Conservation (phyloP, 1,284 basidiomycete genomes). For the Austropuccinia psidii region DNA sequence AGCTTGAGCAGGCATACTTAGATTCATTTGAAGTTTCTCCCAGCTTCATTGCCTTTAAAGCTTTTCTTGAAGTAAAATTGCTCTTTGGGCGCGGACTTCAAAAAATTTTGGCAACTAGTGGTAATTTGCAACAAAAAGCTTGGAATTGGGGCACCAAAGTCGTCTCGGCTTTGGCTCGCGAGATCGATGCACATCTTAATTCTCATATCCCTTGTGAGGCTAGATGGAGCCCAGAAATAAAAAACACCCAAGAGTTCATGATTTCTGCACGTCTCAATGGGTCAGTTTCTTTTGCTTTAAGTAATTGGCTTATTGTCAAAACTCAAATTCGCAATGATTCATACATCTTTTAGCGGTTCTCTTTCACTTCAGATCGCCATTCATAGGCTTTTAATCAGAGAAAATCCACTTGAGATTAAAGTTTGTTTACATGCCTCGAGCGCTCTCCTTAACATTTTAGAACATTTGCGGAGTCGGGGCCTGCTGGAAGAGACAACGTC, state of each 20-base stretch:
- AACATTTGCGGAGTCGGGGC: conserved; percentile 15
- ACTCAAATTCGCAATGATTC: too few relatives aligned
- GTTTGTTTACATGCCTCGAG: not conserved
- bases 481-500: not conserved
- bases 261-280: not conserved
- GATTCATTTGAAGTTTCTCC: not conserved
- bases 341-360: too few relatives aligned
- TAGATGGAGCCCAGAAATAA: not conserved
- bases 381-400: not conserved
- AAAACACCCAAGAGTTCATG: not conserved
- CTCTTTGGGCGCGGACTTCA: not conserved
- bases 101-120: not conserved
- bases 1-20: not conserved
- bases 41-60: too few relatives aligned
- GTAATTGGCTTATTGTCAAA: too few relatives aligned
- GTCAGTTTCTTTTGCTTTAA: too few relatives aligned
- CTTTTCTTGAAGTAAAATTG: too few relatives aligned
- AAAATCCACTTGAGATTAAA: not conserved
- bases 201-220: not conserved
- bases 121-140: not conserved
- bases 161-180: not conserved
- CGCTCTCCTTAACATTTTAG: conserved; percentile 8
- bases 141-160: not conserved
- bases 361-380: too few relatives aligned
- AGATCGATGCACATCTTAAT: not conserved